Base-by-base conservation (phyloP, 495 filamentous ascomycete species). In the Neurospora tetraspora region DNA sequence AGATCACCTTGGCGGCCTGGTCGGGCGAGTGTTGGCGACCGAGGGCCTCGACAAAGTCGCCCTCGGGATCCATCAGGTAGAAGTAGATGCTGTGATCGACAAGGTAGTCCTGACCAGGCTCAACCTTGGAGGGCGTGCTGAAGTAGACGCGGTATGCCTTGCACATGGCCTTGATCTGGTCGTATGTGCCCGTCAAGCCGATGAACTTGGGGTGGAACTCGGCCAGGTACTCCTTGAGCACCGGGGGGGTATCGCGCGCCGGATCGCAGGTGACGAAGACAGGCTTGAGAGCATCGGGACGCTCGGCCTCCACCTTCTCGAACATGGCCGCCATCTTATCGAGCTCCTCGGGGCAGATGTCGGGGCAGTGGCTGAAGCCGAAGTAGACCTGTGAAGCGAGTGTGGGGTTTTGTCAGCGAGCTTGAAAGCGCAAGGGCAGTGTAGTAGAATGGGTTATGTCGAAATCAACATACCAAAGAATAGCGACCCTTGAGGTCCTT, bases 71-170 rank as follows among this genome's bases (percentile, higher is more conserved):
- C 96, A 99, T 99, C 73, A 99, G 82, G 81, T 99, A 99, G 79
- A 99, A 99, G 85, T 99, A 99, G 74, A 99, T 98, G 78, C 93
- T 97, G 83, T 99, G 96, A 83, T 98, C 96, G 45, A 99, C 96
- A 74, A 99, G 81, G 82, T 99, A 99, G 81, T 99, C 96, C 85
- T 97, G 92, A 10, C 94, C 96, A 3, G 93, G 90, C 85, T 95
- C 90, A 68, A 97, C 92, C 73, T 94, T 85, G 74, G 85, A 83
- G 75, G 96, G 96, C 53, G 96, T 99, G 76, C 91, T 94, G 79
- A 99, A 99, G 84, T 99, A 99, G 42, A 99, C 96, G 31, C 96
- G 88, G 81, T 99, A 98, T 70, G 90, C 91, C 84, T 96, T 97
- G 86, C 96, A 99, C 72, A 94, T 89, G 71, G 91, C 84, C 84